Evolutionary conservation across 768 basidiomycete genomes (phyloP), one percentile per base, ranked within the genome.

Genomic region (Mycena vitilis): DNA sequence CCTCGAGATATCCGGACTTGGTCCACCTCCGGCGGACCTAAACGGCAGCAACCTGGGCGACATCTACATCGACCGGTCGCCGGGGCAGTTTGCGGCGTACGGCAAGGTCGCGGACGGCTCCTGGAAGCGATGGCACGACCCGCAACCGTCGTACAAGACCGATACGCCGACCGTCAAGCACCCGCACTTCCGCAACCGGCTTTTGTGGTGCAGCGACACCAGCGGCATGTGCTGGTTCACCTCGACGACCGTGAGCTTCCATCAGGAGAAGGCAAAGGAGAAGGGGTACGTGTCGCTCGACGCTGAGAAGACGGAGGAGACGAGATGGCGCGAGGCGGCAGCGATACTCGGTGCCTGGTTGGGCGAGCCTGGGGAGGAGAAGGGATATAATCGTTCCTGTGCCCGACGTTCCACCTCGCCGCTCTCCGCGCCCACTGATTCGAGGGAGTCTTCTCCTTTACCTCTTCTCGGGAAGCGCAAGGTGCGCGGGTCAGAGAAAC

Each of bases 51-150:
- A n/a, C 36, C 38, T 40, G 8, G 61, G 67, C 48, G 61, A 68
- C 67, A 36, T 68, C 18, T 68, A 59, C 49, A 16, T 68, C 67
- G 67, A 68, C 23, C 4, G 45, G 2, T 60, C 61, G 40, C 67
- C 57, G 3, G 55, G 8, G 3, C 20, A 30, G 11, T 49, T 59
- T 11, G 61, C 60, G 23, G 42, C 37, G 13, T 68, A 68, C 18
- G 61, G 56, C 18, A 42, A 42, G 38, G n/a, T 54, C 22, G 60
- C 57, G 20, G 51, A 63, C 36, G 36, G 40, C 6, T 1, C n/a
- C 15, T 68, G 67, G 67, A 63, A 68, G 53, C 61, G 61, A 11
- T 68, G 67, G 67, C 63, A 23, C 61, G 61, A 68, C 45, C 60
- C 67, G 2, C 66, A 62, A 49, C 67, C 61, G 54, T 20, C 12